Percentiles rank a stretch among this genome's conserved stretches.
Evolutionary conservation across 129 eudicot genomes (phyloP).

Genomic region (Centaurea solstitialis): DNA sequence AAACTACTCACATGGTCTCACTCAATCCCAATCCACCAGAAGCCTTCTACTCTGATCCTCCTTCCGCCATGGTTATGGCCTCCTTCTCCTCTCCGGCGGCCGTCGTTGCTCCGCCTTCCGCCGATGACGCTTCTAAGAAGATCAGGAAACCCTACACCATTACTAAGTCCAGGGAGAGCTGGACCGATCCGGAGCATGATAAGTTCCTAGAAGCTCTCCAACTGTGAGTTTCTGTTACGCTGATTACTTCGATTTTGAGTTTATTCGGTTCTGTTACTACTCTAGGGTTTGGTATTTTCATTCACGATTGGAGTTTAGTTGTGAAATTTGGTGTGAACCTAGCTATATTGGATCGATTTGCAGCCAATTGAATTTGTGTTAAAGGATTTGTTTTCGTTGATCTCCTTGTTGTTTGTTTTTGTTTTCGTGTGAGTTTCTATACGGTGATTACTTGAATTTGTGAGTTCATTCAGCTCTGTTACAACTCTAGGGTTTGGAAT

Average conservation of each 20-base stretch:
- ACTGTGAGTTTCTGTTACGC: constrained; percentile 46
- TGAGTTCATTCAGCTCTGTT: too few relatives aligned
- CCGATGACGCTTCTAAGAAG: constrained; percentile 59
- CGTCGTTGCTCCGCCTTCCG: constrained; percentile 11
- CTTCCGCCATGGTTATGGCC: constrained; percentile 50
- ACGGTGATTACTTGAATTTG: too few relatives aligned
- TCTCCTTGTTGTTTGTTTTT: background rate
- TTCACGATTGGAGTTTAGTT: background rate
- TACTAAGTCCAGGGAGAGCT: constrained; percentile 80
- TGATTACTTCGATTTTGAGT: background rate
- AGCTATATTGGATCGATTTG: background rate
- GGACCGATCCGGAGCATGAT: constrained; percentile 91
- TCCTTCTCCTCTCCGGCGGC: constrained; percentile 43
- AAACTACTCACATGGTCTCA: constrained; percentile 30
- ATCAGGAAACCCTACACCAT: constrained; percentile 81
- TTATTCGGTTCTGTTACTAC: constrained; percentile 26
- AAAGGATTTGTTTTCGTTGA: background rate
- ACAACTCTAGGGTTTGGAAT: too few relatives aligned
- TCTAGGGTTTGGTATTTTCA: background rate
- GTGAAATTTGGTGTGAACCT: background rate
- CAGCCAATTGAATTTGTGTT: background rate
- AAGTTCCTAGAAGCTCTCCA: constrained; percentile 91
- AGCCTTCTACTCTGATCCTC: constrained; percentile 48
- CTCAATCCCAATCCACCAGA: constrained; percentile 40
- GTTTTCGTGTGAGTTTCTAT: background rate